Percentiles rank a stretch among this genome's conserved stretches.
These are phyloP conservation scores for Verticillium alfalfae DNA, from an alignment of 2,329 filamentous ascomycete species.

Conservation along the genomic window DNA sequence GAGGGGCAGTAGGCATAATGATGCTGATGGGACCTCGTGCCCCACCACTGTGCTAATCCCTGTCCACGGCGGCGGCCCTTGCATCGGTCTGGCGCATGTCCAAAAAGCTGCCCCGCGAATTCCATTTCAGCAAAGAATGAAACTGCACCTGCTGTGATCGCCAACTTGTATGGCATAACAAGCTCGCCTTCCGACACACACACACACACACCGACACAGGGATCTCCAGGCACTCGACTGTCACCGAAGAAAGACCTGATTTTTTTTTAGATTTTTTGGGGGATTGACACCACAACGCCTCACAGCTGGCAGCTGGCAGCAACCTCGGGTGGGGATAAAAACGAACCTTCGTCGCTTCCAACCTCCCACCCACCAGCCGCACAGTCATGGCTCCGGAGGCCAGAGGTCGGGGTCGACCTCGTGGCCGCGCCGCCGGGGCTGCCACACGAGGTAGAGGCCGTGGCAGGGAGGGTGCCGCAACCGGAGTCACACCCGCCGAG, in stretches of 20 bases:
- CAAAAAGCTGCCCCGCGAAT: not conserved
- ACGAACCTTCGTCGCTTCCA: not conserved
- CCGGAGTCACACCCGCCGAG: constrained; percentile 3
- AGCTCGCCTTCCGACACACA: not conserved
- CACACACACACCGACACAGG: too few relatives aligned
- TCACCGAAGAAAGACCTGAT: too few relatives aligned
- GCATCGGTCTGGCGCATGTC: not conserved
- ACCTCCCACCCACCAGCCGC: not conserved
- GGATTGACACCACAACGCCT: too few relatives aligned
- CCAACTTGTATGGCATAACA: not conserved
- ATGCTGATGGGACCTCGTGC: constrained; percentile 15
- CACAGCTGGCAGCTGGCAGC: too few relatives aligned
- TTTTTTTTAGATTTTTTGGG: too few relatives aligned
- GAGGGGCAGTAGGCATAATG: not conserved
- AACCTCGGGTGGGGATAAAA: too few relatives aligned
- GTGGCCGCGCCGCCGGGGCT: not conserved
- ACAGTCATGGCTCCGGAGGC: constrained; percentile 6
- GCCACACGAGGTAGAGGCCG: constrained; percentile 7
- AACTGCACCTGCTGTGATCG: not conserved
- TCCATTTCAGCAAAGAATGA: not conserved
- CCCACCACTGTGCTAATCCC: constrained; percentile 21
- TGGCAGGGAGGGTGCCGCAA: constrained; percentile 8
- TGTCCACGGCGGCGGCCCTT: not conserved
- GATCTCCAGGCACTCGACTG: too few relatives aligned
- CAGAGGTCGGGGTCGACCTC: constrained; percentile 4